Base-by-base conservation (phyloP, 257 asterid species). In the Fraxinus anomala region DNA sequence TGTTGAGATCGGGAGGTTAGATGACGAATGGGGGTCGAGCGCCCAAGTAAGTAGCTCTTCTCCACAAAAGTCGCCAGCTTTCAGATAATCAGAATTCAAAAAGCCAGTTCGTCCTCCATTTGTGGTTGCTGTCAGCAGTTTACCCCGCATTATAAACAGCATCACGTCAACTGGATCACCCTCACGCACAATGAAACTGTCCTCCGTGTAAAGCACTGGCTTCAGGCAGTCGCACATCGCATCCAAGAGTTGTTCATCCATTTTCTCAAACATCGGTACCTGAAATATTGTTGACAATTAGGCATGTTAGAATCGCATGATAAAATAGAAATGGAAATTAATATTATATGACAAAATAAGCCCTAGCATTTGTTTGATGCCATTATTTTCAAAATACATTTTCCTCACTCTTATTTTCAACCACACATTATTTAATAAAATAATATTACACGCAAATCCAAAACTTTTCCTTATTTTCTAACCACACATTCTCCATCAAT, bases 41-140 rank as follows among this genome's bases (percentile, higher is more conserved):
- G 99, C 99, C 99, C 99, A 96, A 7, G 99, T 96, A 13, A 96
- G 90, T 75, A 96, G 97, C 92, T 96, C 99, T 81, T 96, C 99
- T 23, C 98, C 99, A 76, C 99, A 96, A 72, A 96, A 96, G 74
- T 96, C 98, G 0, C 98, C 99, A 0, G 97, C 97, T 83, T 91
- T 93, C 54, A 96, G 85, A 82, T 80, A 79, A 68, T 89, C 98
- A 0, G 97, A 89, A 84, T 96, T 96, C 70, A 96, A 91, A 68
- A 96, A 96, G 5, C 97, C 99, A 0, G 97, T 96, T 68, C 97
- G 81, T 67, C 99, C 99, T 44, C 98, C 99, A 65, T 93, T 93
- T 3, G 99, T 96, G 24, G 99, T 96, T 75, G 87, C 93, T 0
- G 97, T 89, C 19, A 88, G 85, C 75, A 93, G 74, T 71, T 91